These are phyloP conservation scores for Capsicum rhomboideum DNA, from an alignment of 257 asterid genomes.

Conservation along the genomic window DNA sequence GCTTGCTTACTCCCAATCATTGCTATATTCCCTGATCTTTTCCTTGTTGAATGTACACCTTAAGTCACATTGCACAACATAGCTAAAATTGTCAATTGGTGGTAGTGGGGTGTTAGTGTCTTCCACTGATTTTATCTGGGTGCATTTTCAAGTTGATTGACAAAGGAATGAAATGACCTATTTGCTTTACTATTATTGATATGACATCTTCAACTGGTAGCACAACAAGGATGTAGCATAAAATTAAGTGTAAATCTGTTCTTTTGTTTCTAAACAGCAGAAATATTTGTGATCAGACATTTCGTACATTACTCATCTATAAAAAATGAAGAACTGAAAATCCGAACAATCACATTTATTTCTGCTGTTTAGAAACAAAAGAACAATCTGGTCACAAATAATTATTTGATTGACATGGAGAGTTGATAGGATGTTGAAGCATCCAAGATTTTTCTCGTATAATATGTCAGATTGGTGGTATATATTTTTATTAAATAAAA, in stretches of 20 bases:
- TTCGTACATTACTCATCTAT: background rate
- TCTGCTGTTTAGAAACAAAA: background rate
- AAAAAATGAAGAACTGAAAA: background rate
- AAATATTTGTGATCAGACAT: background rate
- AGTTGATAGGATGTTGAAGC: background rate
- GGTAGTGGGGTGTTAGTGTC: background rate
- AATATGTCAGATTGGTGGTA: background rate
- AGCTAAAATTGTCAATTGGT: background rate
- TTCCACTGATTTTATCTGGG: background rate
- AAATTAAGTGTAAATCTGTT: background rate
- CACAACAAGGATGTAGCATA: background rate
- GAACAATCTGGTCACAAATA: background rate
- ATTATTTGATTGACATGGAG: background rate
- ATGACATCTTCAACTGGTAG: background rate
- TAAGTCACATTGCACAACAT: background rate
- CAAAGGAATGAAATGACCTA: background rate
- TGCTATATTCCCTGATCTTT: background rate
- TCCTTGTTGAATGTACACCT: background rate
- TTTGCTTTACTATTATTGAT: background rate
- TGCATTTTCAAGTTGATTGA: background rate
- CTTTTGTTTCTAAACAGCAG: background rate
- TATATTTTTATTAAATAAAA: background rate
- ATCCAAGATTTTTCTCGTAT: background rate
- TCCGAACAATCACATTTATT: background rate
- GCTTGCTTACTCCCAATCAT: background rate